A percentile compares a stretch with the other conserved stretches of the same genome.
Conservation (phyloP, 1,139 yeast species). For the Scheffersomyces titani region DNA sequence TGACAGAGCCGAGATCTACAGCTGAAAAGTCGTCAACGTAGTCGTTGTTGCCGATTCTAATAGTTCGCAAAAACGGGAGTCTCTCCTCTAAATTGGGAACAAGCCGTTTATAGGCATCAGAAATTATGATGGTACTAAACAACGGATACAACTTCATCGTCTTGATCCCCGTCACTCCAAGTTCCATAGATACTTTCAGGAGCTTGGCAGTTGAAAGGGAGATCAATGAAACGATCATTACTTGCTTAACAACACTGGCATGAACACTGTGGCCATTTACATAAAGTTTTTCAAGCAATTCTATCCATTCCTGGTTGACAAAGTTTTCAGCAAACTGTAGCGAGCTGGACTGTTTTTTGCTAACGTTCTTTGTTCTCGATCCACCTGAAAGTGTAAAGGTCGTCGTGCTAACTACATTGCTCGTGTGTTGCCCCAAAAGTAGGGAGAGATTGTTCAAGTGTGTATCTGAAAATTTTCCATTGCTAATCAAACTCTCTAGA, state of each 20-base stretch:
- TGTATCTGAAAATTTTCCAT: slow-evolving; percentile 41
- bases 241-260: slow-evolving; percentile 43
- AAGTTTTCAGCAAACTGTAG: slow-evolving; percentile 53
- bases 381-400: slow-evolving; percentile 10
- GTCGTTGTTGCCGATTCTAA: slow-evolving; percentile 9
- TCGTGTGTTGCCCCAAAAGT: slow-evolving; percentile 43
- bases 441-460: slow-evolving; percentile 47
- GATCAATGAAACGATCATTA: slow-evolving; percentile 54
- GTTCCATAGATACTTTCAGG: slow-evolving; percentile 39
- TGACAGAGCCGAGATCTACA: slow-evolving; percentile 15
- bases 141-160: slow-evolving; percentile 52
- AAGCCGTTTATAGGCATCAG: slow-evolving; percentile 42
- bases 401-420: slow-evolving; percentile 4
- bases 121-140: slow-evolving; percentile 52
- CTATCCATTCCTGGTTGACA: slow-evolving; percentile 57
- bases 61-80: slow-evolving; percentile 39
- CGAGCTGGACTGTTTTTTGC: slow-evolving; percentile 19
- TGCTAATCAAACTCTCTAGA: slow-evolving; percentile 43
- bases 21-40: slow-evolving; percentile 4
- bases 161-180: slow-evolving; percentile 44
- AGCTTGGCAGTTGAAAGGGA: slow-evolving; percentile 50
- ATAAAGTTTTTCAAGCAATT: slow-evolving; percentile 55
- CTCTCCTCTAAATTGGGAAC: slow-evolving; percentile 53
- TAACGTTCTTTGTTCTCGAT: slow-evolving; percentile 15
- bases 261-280: slow-evolving; percentile 57